Conservation (phyloP, 306 rosid genomes). For the Sicyos edulis region DNA sequence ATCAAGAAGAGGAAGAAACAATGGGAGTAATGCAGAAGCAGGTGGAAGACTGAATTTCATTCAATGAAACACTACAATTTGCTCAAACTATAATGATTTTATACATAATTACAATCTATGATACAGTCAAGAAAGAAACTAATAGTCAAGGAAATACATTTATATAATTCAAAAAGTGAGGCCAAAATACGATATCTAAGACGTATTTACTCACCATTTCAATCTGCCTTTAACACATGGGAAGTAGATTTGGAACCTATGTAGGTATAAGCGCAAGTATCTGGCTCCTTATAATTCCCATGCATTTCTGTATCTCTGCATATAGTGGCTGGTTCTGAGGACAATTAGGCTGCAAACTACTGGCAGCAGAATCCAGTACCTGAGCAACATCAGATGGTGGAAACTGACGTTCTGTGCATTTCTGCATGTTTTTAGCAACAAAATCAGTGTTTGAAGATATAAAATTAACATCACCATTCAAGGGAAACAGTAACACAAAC, state of each 20-base stretch:
- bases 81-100: constrained; percentile 11
- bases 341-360: constrained; percentile 65
- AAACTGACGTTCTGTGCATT: constrained; percentile 86
- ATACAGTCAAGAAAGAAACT: constrained; percentile 7
- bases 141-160: constrained; percentile 4
- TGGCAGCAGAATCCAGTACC: constrained; percentile 74
- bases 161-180: constrained; percentile 9
- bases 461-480: not conserved
- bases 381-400: constrained; percentile 88
- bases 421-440: constrained; percentile 45
- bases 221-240: not conserved
- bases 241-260: constrained; percentile 30
- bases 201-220: constrained; percentile 9
- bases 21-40: not conserved
- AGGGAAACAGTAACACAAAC: not conserved
- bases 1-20: not conserved
- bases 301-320: constrained; percentile 80
- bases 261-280: constrained; percentile 83
- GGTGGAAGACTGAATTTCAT: constrained; percentile 17
- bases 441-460: constrained; percentile 8
- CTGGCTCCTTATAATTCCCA: constrained; percentile 91
- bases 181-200: constrained; percentile 10
- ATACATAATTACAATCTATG: constrained; percentile 19
- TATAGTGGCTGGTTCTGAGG: constrained; percentile 65
- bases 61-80: not conserved